These are phyloP conservation scores for Sclerotinia nivalis DNA, from an alignment of 2,329 filamentous ascomycete genomes.

Conservation along the genomic window DNA sequence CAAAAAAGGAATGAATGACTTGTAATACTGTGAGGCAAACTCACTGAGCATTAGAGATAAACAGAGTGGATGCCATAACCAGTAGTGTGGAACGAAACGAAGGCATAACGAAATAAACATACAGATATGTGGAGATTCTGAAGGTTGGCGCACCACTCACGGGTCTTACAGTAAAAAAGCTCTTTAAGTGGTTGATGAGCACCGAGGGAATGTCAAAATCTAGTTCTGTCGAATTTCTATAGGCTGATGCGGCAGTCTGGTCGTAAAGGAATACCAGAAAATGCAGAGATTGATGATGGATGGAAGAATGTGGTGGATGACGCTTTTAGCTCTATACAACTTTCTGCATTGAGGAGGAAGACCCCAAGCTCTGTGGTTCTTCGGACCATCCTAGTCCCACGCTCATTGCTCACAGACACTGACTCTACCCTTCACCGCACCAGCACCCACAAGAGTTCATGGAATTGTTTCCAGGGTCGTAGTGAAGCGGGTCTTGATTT, in stretches of 20 bases:
- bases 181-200: conserved; percentile 33
- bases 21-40: conserved; percentile 25
- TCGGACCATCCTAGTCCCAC: conserved; percentile 34
- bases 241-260: conserved; percentile 21
- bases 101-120: conserved; percentile 27
- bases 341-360: conserved; percentile 26
- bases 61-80: conserved; percentile 30
- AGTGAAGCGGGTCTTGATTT: conserved; percentile 32
- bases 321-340: conserved; percentile 35
- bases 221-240: conserved; percentile 8
- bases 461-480: conserved; percentile 29
- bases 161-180: conserved; percentile 26
- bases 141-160: conserved; percentile 35
- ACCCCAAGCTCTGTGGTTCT: conserved; percentile 26
- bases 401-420: conserved; percentile 37
- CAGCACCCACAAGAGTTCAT: conserved; percentile 30
- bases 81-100: conserved; percentile 29
- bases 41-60: conserved; percentile 29
- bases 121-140: conserved; percentile 32
- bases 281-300: conserved; percentile 22
- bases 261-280: conserved; percentile 14
- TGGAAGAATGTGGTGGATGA: conserved; percentile 34
- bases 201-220: conserved; percentile 9
- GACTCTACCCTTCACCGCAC: conserved; percentile 30
- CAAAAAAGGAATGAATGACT: conserved; percentile 23